phyloP scores from a whole-genome alignment of 2,329 filamentous ascomycete species.

The Thelonectria rubi region DNA sequence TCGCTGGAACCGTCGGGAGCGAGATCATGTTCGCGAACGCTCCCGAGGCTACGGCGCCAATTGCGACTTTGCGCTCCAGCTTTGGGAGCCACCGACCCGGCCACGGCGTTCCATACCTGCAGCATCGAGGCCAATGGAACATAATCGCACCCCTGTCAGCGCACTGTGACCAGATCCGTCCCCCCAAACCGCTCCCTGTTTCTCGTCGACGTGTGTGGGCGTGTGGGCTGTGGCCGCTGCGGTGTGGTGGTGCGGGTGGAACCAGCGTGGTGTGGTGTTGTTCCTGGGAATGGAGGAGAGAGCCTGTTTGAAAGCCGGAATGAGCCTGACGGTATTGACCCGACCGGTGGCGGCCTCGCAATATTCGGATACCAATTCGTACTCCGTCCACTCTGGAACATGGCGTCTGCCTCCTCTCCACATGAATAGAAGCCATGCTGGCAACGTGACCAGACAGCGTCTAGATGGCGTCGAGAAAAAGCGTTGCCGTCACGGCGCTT shows the following conservation, averaged over 20 bases:
- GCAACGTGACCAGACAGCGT: conserved; percentile 16
- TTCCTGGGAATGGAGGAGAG: conserved; percentile 12
- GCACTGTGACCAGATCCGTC: conserved; percentile 11
- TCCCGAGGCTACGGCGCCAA: conserved; percentile 26
- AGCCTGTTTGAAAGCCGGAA: conserved; percentile 14
- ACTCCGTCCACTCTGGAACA: conserved; percentile 6
- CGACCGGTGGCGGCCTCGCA: conserved; percentile 6
- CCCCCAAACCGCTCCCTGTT: conserved; percentile 13
- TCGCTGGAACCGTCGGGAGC: conserved; percentile 2
- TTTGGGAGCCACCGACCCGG: conserved; percentile 13
- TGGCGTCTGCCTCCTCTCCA: conserved; percentile 23
- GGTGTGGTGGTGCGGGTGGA: conserved; percentile 13
- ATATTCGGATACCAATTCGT: conserved; percentile 8
- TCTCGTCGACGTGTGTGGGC: background rate
- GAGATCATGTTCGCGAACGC: conserved; percentile 22
- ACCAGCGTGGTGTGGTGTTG: conserved; percentile 9
- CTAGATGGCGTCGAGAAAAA: conserved; percentile 6
- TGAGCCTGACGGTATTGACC: conserved; percentile 10
- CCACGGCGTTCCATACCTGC: conserved; percentile 11
- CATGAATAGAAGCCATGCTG: conserved; percentile 3
- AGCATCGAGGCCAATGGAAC: conserved; percentile 12
- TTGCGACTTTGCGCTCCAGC: conserved; percentile 3
- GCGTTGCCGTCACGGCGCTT: conserved; percentile 15
- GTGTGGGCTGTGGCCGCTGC: conserved; percentile 14
- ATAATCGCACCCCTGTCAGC: conserved; percentile 9